Base-by-base conservation (phyloP, 441 rosid genomes). In the Bocquillonia castaneifolia region DNA sequence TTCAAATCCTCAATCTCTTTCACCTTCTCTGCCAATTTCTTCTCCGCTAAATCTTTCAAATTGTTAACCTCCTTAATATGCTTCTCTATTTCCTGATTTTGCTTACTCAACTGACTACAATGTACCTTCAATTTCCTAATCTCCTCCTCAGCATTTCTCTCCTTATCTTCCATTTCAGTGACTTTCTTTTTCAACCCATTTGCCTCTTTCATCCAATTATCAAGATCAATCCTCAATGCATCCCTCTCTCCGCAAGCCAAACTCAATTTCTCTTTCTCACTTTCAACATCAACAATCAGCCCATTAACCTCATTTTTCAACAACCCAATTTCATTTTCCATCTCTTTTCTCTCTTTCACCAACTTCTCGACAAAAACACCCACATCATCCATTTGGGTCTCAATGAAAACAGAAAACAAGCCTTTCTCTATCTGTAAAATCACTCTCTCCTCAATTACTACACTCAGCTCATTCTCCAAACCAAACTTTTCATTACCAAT, bases 361-460 rank as follows among this genome's bases (percentile, higher is more conserved):
- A 82, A 62, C 60, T 45, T 64, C 20, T 74, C 80, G 14, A 79
- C 61, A 18, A 67, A 68, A 55, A 57, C 72, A 18, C 76, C 47
- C 62, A 85, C 71, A 40, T 79, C 85, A 28, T 54, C 72, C 81
- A 83, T 51, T 57, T 64, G 77, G 37, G 69, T 72, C 67, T 68
- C 71, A 64, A 91, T 29, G 71, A 74, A 78, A 71, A 69, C 79
- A 59, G 48, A 44, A 59, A 87, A 60, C 54, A 89, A 36, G 29
- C 18, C 55, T 64, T 72, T 69, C 67, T 85, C 88, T 25, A 90
- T 72, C 72, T 80, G 87, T 80, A 77, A 66, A 40, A 72, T 44
- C 17, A 78, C 25, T 64, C 69, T 83, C 67, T 77, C 80, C 0
- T 83, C 86, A 58, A 74, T 74, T 36, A 66, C 85, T 53, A 23